Evolutionary conservation across 176 grass and related monocot genomes (phyloP).

Genomic region (Thinopyrum elongatum): DNA sequence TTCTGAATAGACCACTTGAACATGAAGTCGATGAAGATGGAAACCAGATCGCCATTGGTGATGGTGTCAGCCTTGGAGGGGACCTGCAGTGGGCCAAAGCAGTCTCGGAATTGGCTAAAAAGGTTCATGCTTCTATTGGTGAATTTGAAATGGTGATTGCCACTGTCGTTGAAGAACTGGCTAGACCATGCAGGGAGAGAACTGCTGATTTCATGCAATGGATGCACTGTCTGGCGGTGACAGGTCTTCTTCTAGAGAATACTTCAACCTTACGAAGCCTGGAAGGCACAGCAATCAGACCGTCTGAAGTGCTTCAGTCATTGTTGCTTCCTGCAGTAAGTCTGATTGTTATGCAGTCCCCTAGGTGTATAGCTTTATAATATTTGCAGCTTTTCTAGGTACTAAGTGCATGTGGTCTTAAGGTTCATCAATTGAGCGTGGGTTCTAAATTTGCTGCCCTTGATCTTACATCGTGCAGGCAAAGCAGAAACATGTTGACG

Average conservation of each 20-base stretch:
- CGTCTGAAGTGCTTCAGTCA: constrained; percentile 72
- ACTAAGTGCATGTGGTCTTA: neutral
- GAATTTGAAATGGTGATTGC: constrained; percentile 82
- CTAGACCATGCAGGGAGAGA: constrained; percentile 82
- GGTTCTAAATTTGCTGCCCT: constrained; percentile 6
- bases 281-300: constrained; percentile 60
- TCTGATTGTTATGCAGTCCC: constrained; percentile 1
- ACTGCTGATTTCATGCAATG: constrained; percentile 78
- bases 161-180: constrained; percentile 57
- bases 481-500: constrained; percentile 76
- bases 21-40: constrained; percentile 75
- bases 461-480: constrained; percentile 53
- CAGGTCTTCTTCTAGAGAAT: constrained; percentile 89
- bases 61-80: constrained; percentile 87
- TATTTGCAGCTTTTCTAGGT: neutral
- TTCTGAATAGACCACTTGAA: constrained; percentile 72
- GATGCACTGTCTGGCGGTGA: constrained; percentile 84
- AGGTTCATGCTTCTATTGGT: constrained; percentile 69
- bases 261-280: constrained; percentile 53
- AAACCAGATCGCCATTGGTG: constrained; percentile 75
- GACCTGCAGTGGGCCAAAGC: constrained; percentile 81
- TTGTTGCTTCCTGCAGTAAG: constrained; percentile 92
- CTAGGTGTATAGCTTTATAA: constrained; percentile 5
- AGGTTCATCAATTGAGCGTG: neutral
- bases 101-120: constrained; percentile 74